Evolutionary conservation across 176 grass and related monocot species (phyloP).

Genomic region (Eleusine indica): DNA sequence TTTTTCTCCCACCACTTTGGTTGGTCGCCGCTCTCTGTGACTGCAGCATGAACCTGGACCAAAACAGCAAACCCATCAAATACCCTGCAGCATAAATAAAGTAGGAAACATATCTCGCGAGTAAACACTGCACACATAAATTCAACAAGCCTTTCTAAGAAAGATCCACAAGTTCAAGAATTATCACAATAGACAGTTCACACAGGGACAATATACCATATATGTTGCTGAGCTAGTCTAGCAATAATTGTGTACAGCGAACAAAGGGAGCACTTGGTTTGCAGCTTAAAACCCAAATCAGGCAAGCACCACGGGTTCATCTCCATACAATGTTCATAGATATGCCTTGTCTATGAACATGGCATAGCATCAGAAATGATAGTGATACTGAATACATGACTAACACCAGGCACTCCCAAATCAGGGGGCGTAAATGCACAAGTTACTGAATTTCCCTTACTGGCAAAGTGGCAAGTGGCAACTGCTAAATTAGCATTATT

Average conservation of each 20-base stretch:
- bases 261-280: neutral
- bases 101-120: neutral
- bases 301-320: neutral
- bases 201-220: neutral
- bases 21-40: conserved; percentile 42
- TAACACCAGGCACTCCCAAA: neutral
- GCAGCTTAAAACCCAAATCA: conserved; percentile 7
- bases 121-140: neutral
- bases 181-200: neutral
- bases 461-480: too few species aligned
- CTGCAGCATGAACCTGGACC: conserved; percentile 53
- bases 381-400: neutral
- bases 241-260: neutral
- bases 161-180: conserved; percentile 4
- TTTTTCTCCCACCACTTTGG: conserved; percentile 97
- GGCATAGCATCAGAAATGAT: neutral
- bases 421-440: neutral
- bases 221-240: neutral
- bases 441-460: neutral
- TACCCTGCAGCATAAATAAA: conserved; percentile 24
- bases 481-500: neutral
- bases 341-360: neutral
- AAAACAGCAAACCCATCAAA: conserved; percentile 44
- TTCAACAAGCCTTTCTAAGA: conserved; percentile 5
- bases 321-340: neutral